Evolutionary conservation across 495 filamentous ascomycete genomes (phyloP).

Genomic region (Penicillium diatomitis): DNA sequence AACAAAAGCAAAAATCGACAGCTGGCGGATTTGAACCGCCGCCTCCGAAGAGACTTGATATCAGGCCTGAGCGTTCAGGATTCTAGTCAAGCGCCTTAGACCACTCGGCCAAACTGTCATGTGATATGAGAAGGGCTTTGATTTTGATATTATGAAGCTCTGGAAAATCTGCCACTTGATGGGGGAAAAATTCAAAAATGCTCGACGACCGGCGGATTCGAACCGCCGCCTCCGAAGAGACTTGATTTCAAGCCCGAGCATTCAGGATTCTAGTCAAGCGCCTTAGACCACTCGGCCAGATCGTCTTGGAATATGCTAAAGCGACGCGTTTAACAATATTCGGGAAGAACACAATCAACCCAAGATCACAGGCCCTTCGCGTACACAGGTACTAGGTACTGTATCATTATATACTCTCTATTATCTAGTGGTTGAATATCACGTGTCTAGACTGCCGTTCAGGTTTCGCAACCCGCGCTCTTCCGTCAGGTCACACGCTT

Average conservation of each 20-base stretch:
- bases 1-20: not conserved
- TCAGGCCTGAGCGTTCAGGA: not conserved
- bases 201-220: not conserved
- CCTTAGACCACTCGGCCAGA: slow-evolving; percentile 1
- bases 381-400: no score
- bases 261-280: not conserved
- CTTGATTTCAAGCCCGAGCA: not conserved
- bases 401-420: no score
- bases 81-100: slow-evolving; percentile 1
- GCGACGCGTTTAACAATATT: no score
- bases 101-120: not conserved
- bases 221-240: not conserved
- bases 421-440: no score
- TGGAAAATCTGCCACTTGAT: no score
- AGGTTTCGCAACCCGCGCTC: no score
- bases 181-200: not conserved
- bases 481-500: no score
- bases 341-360: no score
- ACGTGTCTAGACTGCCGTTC: no score
- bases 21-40: not conserved
- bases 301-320: not conserved
- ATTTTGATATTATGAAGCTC: no score
- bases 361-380: no score
- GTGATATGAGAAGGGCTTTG: not conserved
- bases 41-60: slow-evolving; percentile 1